Base-by-base conservation (phyloP, 768 basidiomycete species). In the Podaxis carcinomalis region DNA sequence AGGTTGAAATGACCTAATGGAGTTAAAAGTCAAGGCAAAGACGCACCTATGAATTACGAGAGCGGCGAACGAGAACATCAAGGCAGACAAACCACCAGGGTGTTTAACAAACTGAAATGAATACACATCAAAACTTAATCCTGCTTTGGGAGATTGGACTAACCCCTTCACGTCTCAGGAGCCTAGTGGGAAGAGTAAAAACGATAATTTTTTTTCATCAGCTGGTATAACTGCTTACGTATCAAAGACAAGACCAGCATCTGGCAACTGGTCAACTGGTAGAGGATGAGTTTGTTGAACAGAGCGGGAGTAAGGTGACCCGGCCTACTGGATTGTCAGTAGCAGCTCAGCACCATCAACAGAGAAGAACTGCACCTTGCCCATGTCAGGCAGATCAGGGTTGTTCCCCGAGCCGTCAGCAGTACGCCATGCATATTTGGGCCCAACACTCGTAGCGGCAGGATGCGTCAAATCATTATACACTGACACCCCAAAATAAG, bases 401-500 rank as follows among this genome's bases (percentile, higher is more conserved):
- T 93, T 95, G 74, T 95, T 95, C 69, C 75, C 73, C 3, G 85
- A 83, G 5, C 93, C 93, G 70, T 95, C 93, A 3, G 90, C 88
- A 0, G 81, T 70, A 36, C 93, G 85, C 77, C 82, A 93, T 1
- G 84, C 79, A 64, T 84, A 87, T 54, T 83, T 65, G 25, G 79
- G 75, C 16, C 90, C 85, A 39, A 92, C 71, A 64, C 77, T 85
- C 1, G 92, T 90, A 5, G 85, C 75, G 5, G 92, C 81, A 2
- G 93, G 93, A 70, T 94, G 93, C 0, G 84, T 72, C 14, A 96
- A 81, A 70, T 95, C 93, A 64, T 88, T 84, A 71, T 92, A 93
- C 60, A 92, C 90, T 92, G 64, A 1, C 6, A 27, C 21, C 14
- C 37, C 25, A 27, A 9, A 36, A 37, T 52, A 42, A 63, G 39